Percentiles rank a stretch among this genome's conserved stretches.
Evolutionary conservation across 257 asterid genomes (phyloP).

Genomic region (Rehmannia glutinosa): DNA sequence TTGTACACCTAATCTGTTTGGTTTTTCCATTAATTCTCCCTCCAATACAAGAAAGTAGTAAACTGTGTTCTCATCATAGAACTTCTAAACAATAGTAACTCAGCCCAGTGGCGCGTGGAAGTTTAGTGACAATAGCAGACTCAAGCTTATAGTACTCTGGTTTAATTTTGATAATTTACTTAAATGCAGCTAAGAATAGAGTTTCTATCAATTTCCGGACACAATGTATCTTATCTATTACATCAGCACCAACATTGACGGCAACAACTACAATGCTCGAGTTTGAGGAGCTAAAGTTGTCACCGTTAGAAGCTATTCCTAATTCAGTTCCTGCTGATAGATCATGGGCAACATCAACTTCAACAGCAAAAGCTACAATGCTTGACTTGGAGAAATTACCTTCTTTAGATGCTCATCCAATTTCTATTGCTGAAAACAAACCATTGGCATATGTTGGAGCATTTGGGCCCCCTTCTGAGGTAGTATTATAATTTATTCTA

Average conservation of each 20-base stretch:
- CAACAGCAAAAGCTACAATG: constrained; percentile 39
- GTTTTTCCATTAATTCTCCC: no score
- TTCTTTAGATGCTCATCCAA: constrained; percentile 54
- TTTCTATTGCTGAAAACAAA: constrained; percentile 40
- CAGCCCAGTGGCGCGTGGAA: no score
- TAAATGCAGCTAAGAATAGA: constrained; percentile 72
- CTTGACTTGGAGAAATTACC: constrained; percentile 60
- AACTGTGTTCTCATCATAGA: no score
- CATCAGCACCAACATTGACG: constrained; percentile 45
- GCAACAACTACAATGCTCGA: constrained; percentile 56
- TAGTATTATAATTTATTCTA: constrained; percentile 22
- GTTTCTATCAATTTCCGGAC: constrained; percentile 49
- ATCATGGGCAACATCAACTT: constrained; percentile 46
- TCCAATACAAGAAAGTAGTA: no score
- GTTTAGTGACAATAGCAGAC: neutral
- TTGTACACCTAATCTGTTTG: no score
- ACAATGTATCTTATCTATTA: constrained; percentile 65
- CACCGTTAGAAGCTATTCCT: constrained; percentile 56
- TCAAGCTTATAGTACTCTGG: constrained; percentile 10
- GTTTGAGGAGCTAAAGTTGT: constrained; percentile 56
- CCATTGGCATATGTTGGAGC: constrained; percentile 52
- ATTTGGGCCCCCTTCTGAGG: constrained; percentile 58
- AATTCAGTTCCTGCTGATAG: constrained; percentile 44
- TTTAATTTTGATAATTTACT: constrained; percentile 17
- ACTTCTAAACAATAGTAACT: no score